These are phyloP conservation scores for Colletotrichum costaricense DNA, from an alignment of 2,329 filamentous ascomycete species.

Conservation along the genomic window DNA sequence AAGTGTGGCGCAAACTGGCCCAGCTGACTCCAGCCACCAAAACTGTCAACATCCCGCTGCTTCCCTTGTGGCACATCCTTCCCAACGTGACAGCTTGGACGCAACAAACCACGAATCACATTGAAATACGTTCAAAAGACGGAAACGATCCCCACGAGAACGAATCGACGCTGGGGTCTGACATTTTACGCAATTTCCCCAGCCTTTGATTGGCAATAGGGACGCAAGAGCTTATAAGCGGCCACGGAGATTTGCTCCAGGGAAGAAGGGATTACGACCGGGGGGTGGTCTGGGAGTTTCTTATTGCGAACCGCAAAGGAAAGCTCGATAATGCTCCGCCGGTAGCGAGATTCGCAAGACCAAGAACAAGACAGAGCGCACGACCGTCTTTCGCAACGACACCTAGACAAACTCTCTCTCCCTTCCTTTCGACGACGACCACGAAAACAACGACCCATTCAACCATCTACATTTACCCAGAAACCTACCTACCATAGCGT, in stretches of 20 bases:
- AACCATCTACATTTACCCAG: background rate
- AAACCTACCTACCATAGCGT: background rate
- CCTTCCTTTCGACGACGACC: background rate
- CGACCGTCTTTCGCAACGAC: conserved; percentile 1
- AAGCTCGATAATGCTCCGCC: conserved; percentile 25
- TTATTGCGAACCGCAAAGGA: conserved; percentile 6
- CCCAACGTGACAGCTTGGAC: background rate
- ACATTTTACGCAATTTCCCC: background rate
- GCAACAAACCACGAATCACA: background rate
- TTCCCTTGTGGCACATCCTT: background rate
- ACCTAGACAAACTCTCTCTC: background rate
- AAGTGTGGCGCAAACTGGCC: background rate
- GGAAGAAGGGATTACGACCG: background rate
- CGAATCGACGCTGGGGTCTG: background rate
- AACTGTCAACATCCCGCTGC: background rate
- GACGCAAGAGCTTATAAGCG: background rate
- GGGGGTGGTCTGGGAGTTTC: background rate
- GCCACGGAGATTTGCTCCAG: background rate
- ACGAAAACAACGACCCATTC: background rate
- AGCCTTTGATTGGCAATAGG: background rate
- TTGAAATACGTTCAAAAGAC: background rate
- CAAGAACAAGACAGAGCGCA: background rate
- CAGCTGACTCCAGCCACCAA: background rate
- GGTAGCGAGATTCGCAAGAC: conserved; percentile 31
- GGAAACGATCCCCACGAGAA: background rate